Percentiles rank a stretch among this genome's conserved stretches.
These are phyloP conservation scores for Graphiopsis chlorocephala DNA, from an alignment of 2,329 filamentous ascomycete genomes.

Conservation along the genomic window DNA sequence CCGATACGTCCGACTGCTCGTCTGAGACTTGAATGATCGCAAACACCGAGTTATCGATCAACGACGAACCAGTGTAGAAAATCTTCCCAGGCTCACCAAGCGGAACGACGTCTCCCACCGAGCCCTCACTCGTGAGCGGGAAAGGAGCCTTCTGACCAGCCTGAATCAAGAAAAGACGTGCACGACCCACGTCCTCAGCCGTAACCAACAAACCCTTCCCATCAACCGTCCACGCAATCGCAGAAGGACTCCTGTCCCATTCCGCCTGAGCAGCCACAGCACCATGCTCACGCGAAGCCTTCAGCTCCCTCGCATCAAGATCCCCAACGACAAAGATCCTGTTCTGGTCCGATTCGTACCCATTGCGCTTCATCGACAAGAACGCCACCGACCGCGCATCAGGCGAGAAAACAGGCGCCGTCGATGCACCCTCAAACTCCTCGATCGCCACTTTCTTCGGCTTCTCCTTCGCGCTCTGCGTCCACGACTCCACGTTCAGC, in stretches of 20 bases:
- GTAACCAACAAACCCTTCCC: slow-evolving; percentile 66
- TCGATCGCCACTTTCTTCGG: slow-evolving; percentile 58
- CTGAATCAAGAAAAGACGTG: slow-evolving; percentile 52
- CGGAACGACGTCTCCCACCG: slow-evolving; percentile 49
- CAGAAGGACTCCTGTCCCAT: slow-evolving; percentile 55
- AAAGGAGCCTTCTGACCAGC: slow-evolving; percentile 39
- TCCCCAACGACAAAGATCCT: slow-evolving; percentile 64
- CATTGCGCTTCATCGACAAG: slow-evolving; percentile 69
- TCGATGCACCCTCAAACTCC: slow-evolving; percentile 62
- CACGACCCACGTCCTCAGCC: slow-evolving; percentile 66
- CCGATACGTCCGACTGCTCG: slow-evolving; percentile 27
- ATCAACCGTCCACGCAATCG: slow-evolving; percentile 51
- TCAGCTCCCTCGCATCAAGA: slow-evolving; percentile 35
- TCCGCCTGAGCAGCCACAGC: slow-evolving; percentile 5
- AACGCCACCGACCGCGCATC: slow-evolving; percentile 71
- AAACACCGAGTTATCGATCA: slow-evolving; percentile 71
- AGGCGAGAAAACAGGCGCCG: slow-evolving; percentile 69
- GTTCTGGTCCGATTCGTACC: slow-evolving; percentile 80
- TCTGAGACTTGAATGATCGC: slow-evolving; percentile 57
- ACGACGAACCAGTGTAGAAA: slow-evolving; percentile 65
- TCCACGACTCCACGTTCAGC: slow-evolving; percentile 62
- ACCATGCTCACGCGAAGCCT: background rate
- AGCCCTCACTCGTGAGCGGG: slow-evolving; percentile 52
- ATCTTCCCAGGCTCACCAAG: slow-evolving; percentile 44
- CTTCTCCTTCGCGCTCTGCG: slow-evolving; percentile 49